These are phyloP conservation scores for Amanita thiersii DNA, from an alignment of 768 basidiomycete species.

Conservation along the genomic window DNA sequence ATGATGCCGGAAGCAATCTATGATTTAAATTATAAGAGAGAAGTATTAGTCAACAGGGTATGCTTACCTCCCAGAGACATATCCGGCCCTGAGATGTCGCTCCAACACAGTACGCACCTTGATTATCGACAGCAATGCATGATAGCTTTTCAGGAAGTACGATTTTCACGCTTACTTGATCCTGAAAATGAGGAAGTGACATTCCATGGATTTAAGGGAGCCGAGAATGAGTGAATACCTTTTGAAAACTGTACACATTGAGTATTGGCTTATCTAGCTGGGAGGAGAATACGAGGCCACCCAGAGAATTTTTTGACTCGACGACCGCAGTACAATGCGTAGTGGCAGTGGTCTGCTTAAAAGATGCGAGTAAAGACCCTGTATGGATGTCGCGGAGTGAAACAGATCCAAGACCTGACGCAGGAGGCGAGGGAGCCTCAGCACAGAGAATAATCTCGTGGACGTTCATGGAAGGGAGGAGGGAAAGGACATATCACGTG, in stretches of 20 bases:
- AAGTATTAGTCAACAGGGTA: constrained; percentile 1
- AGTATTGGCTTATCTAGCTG: constrained; percentile 86
- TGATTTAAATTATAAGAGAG: constrained; percentile 7
- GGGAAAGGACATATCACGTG: not conserved
- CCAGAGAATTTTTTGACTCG: constrained; percentile 60
- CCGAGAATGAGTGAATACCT: constrained; percentile 37
- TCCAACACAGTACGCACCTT: constrained; percentile 75
- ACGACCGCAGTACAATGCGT: constrained; percentile 62
- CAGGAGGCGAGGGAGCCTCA: constrained; percentile 39
- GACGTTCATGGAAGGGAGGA: constrained; percentile 38
- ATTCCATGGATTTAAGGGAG: not conserved
- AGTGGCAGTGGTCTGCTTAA: constrained; percentile 74
- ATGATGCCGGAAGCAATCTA: constrained; percentile 92
- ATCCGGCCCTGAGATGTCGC: constrained; percentile 85
- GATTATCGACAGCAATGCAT: constrained; percentile 67
- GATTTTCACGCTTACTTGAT: constrained; percentile 81
- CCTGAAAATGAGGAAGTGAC: constrained; percentile 37
- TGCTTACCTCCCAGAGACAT: constrained; percentile 91
- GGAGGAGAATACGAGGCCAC: constrained; percentile 77
- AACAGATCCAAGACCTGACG: constrained; percentile 52
- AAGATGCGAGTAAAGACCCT: constrained; percentile 67
- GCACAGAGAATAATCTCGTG: constrained; percentile 66
- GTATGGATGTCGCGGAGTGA: constrained; percentile 78
- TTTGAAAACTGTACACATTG: constrained; percentile 91
- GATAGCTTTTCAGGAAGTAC: constrained; percentile 86